phyloP scores from a whole-genome alignment of 2,329 filamentous ascomycete genomes.

The Fusarium sp. region DNA sequence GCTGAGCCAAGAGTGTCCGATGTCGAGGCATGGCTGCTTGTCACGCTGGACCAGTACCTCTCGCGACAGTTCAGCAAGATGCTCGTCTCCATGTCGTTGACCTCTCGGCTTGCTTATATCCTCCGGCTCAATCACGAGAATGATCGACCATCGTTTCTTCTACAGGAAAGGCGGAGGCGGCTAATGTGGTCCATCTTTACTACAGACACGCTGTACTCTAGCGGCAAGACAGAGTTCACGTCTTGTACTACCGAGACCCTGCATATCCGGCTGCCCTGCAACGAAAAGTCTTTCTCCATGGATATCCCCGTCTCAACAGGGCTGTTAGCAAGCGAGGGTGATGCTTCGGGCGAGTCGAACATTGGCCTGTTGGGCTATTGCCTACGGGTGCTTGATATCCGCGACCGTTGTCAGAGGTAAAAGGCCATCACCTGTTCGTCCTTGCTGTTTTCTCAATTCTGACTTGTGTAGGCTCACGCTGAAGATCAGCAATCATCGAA shows the following conservation, averaged over 20 bases:
- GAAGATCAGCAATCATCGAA: constrained; percentile 36
- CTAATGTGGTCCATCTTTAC: constrained; percentile 41
- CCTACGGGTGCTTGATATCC: constrained; percentile 15
- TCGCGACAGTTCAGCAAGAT: constrained; percentile 38
- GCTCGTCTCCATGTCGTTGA: constrained; percentile 31
- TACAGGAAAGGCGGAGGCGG: constrained; percentile 29
- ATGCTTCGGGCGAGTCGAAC: background rate
- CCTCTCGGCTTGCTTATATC: constrained; percentile 33
- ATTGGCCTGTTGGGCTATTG: constrained; percentile 21
- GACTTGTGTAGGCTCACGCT: constrained; percentile 22
- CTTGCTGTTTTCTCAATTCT: background rate
- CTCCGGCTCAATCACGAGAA: constrained; percentile 40
- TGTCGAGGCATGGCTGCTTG: constrained; percentile 37
- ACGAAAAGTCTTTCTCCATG: constrained; percentile 19
- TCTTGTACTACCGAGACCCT: constrained; percentile 11
- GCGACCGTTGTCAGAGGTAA: constrained; percentile 27
- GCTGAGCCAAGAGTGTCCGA: constrained; percentile 32
- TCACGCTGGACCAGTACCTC: constrained; percentile 35
- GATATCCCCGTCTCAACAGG: constrained; percentile 4
- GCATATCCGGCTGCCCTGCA: constrained; percentile 7
- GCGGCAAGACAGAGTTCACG: constrained; percentile 25
- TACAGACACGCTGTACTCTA: constrained; percentile 25
- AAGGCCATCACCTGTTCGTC: background rate
- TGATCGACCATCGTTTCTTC: constrained; percentile 18
- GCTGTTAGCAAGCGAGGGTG: background rate